phyloP scores from a whole-genome alignment of 306 rosid genomes.

The Cucumis melo region DNA sequence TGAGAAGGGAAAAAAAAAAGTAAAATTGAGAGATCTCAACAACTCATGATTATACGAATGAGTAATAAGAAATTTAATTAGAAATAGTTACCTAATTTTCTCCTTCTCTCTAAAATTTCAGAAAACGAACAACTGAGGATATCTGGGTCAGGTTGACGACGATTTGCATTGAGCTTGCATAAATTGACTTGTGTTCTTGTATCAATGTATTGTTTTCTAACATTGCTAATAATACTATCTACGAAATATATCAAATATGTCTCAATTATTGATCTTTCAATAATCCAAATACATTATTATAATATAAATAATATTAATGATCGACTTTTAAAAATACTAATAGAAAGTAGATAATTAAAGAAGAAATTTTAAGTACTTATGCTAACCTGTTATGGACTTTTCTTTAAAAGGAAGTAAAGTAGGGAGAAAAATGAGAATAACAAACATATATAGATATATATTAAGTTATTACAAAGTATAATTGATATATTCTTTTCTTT shows the following conservation, averaged over 20 bases:
- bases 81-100: neutral
- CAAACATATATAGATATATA: neutral
- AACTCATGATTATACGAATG: no score
- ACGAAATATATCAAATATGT: neutral
- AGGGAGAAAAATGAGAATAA: neutral
- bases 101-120: neutral
- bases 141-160: neutral
- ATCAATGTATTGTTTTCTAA: neutral
- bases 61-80: neutral
- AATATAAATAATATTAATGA: no score
- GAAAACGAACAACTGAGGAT: neutral
- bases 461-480: no score
- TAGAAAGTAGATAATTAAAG: no score
- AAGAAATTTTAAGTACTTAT: no score
- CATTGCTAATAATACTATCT: slow-evolving; percentile 1
- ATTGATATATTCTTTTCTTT: neutral
- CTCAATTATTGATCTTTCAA: neutral
- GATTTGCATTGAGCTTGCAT: neutral
- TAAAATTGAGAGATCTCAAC: no score
- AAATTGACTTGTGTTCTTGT: slow-evolving; percentile 1
- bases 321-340: no score
- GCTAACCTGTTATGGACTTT: neutral
- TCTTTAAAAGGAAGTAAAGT: neutral
- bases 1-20: no score
- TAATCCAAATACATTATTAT: no score